Evolutionary conservation across 108 stramenopile species (phyloP), one percentile per base, ranked within the genome.

Genomic region (Craspedostauros australis): DNA sequence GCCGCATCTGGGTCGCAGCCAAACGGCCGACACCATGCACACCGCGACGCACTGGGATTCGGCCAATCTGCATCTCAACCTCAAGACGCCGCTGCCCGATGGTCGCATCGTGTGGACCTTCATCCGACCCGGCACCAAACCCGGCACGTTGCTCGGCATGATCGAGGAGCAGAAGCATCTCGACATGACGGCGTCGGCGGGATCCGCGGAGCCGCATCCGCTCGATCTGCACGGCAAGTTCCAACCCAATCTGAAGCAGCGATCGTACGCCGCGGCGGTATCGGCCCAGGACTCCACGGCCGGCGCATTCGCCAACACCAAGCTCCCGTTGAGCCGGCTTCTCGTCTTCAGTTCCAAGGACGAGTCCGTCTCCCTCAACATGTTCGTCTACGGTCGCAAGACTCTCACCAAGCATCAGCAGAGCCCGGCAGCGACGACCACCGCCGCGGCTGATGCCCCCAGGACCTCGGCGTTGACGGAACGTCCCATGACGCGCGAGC

Each of bases 301-400:
- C n/a, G n/a, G n/a, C n/a, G n/a, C n/a, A n/a, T n/a, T n/a, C n/a
- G n/a, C n/a, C n/a, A n/a, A n/a, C n/a, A n/a, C n/a, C n/a, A n/a
- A n/a, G 3, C 34, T 68, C 1, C 66, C 66, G 1, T 56, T 92
- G 26, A 70, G 76, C 37, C 76, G 94, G 8, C 60, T 94, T 11
- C 88, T 91, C 56, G 88, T 95, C 31, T 96, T 93, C 68, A 84
- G 82, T 5, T 79, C 93, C 16, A 54, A 73, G 26, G 95, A 96
- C 55, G 81, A 87, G 14, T 66, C 57, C 39, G 77, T 98, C 71
- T 75, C 77, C 57, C 61, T 98, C 57, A 95, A 95, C 77, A 73
- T 96, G 42, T 98, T 96, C 63, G 91, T 88, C 22, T 94, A 80
- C 29, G 93, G 86, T 6, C 67, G 76, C 28, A n/a, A n/a, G n/a